phyloP scores from a whole-genome alignment of 129 eudicot genomes.

The Scalesia atractyloides region DNA sequence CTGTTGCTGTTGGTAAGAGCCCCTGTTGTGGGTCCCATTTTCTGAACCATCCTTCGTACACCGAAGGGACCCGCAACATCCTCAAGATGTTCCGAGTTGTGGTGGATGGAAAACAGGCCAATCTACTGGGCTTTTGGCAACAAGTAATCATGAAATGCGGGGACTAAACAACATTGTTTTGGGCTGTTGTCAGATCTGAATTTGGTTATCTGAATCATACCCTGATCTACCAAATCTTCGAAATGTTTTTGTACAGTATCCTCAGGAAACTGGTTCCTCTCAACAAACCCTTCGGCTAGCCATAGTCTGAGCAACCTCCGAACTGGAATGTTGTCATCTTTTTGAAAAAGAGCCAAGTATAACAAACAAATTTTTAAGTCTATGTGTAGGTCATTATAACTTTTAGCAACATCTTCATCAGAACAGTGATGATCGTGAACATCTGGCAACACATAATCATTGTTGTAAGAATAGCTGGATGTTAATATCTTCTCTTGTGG shows the following conservation, averaged over 20 bases:
- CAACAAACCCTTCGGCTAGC: conserved; percentile 62
- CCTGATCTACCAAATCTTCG: conserved; percentile 40
- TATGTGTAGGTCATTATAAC: background rate
- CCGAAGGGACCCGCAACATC: conserved; percentile 20
- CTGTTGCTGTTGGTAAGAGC: conserved; percentile 10
- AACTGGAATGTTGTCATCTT: conserved; percentile 43
- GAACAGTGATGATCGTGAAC: background rate
- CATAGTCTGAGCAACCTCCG: conserved; percentile 51
- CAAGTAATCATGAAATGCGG: conserved; percentile 45
- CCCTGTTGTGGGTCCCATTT: conserved; percentile 15
- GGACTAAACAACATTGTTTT: conserved; percentile 44
- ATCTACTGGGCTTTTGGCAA: conserved; percentile 40
- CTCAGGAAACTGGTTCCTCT: conserved; percentile 32
- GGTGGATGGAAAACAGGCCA: conserved; percentile 48
- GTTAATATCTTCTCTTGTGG: background rate
- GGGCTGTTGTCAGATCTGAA: conserved; percentile 58
- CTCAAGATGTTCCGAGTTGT: background rate
- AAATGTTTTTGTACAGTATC: conserved; percentile 46
- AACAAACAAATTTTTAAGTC: background rate
- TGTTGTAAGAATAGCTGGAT: conserved; percentile 1
- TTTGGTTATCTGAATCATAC: conserved; percentile 52
- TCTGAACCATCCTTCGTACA: conserved; percentile 47
- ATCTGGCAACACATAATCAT: background rate
- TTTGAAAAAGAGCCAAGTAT: conserved; percentile 35
- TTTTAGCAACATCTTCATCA: background rate